Conservation (phyloP, 225 moss, liverwort and hornwort species). For the Physcomitrellopsis africana region DNA sequence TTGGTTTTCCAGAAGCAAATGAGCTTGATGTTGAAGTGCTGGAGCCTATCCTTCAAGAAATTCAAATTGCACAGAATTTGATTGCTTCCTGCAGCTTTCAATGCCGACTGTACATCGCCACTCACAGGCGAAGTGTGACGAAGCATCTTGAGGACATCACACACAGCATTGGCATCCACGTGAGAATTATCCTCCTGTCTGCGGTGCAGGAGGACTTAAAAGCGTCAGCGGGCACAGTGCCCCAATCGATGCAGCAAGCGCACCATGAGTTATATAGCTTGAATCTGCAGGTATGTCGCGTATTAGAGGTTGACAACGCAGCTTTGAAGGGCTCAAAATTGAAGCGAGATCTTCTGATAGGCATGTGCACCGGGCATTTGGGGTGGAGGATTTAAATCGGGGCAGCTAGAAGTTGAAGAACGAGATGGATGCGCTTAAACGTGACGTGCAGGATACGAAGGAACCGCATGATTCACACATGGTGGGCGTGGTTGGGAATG, state of each 20-base stretch:
- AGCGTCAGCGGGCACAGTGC: conserved; percentile 56
- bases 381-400: conserved; percentile 36
- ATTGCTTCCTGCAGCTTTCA: conserved; percentile 76
- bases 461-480: no score
- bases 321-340: conserved; percentile 25
- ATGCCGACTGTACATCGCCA: conserved; percentile 80
- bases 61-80: conserved; percentile 77
- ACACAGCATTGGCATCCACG: conserved; percentile 53
- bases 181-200: conserved; percentile 57
- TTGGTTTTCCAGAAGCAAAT: conserved; percentile 43
- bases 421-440: conserved; percentile 52
- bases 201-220: conserved; percentile 55
- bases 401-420: conserved; percentile 5
- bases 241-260: conserved; percentile 75
- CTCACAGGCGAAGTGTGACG: conserved; percentile 68
- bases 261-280: conserved; percentile 66
- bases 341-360: conserved; percentile 42
- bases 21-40: conserved; percentile 41
- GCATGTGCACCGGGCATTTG: conserved; percentile 42
- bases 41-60: conserved; percentile 61
- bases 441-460: conserved; percentile 73
- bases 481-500: conserved; percentile 68
- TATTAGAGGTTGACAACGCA: conserved; percentile 51
- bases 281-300: conserved; percentile 65
- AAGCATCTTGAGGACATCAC: conserved; percentile 75